These are phyloP conservation scores for Xylaria sp. DNA, from an alignment of 495 filamentous ascomycete genomes.

Conservation along the genomic window DNA sequence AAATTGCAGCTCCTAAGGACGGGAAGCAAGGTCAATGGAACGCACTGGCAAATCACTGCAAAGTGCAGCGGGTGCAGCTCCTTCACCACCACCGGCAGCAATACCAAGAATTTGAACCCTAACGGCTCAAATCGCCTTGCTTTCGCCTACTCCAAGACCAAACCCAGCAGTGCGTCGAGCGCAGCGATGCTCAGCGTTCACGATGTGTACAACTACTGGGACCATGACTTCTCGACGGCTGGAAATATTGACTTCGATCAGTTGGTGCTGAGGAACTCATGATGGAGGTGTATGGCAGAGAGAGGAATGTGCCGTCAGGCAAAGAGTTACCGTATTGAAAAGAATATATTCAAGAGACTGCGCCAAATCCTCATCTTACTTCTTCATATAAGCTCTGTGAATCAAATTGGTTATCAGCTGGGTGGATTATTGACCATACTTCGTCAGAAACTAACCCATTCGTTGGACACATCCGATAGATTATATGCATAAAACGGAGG, in stretches of 20 bases:
- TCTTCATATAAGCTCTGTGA: not conserved
- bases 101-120: conserved; percentile 42
- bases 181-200: conserved; percentile 46
- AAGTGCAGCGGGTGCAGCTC: conserved; percentile 52
- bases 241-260: conserved; percentile 46
- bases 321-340: not conserved
- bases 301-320: not conserved
- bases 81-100: conserved; percentile 39
- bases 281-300: conserved; percentile 22
- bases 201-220: conserved; percentile 52
- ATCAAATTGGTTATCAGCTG: not conserved
- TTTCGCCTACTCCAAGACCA: conserved; percentile 48
- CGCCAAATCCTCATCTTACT: not conserved
- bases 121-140: conserved; percentile 50
- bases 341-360: not conserved
- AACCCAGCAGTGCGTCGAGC: conserved; percentile 41
- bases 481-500: not conserved
- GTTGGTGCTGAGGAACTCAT: conserved; percentile 44
- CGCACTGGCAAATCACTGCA: conserved; percentile 55
- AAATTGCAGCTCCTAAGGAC: conserved; percentile 43
- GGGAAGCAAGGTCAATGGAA: conserved; percentile 48
- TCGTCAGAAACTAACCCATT: not conserved
- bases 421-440: not conserved
- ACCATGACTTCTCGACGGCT: conserved; percentile 49
- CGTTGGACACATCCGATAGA: not conserved